phyloP scores from a whole-genome alignment of 768 basidiomycete genomes.

The Kwoniella mangroviensis region DNA sequence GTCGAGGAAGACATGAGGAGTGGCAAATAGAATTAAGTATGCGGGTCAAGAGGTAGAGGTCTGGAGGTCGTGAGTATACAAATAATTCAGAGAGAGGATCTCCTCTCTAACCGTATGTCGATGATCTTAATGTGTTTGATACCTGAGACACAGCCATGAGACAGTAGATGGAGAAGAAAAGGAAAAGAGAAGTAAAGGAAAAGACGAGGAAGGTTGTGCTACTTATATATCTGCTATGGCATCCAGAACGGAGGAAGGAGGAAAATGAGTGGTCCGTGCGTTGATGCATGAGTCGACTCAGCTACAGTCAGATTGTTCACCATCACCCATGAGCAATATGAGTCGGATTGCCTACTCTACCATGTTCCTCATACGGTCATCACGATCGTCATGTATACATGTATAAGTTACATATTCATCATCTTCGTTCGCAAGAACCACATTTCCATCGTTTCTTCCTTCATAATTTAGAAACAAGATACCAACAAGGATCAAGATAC shows the following conservation, averaged over 20 bases:
- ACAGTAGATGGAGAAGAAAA: too few relatives aligned
- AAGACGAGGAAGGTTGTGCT: too few relatives aligned
- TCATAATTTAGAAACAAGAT: background rate
- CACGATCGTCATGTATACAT: background rate
- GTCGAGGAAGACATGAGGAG: background rate
- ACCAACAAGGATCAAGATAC: background rate
- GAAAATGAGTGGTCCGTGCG: slow-evolving; percentile 6
- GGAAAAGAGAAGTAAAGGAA: too few relatives aligned
- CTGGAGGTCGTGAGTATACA: too few relatives aligned
- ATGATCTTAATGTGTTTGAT: too few relatives aligned
- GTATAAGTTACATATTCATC: background rate
- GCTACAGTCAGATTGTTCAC: background rate
- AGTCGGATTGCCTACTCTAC: background rate
- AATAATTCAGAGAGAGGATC: too few relatives aligned
- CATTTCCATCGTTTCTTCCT: too few relatives aligned
- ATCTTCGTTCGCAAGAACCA: background rate
- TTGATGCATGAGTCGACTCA: background rate
- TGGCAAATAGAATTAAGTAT: too few relatives aligned
- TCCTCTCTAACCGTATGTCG: too few relatives aligned
- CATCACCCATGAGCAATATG: background rate
- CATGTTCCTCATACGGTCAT: too few relatives aligned
- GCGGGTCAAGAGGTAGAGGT: too few relatives aligned
- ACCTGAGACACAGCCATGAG: too few relatives aligned
- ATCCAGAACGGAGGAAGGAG: background rate
- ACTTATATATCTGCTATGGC: background rate